Conservation (phyloP, 768 basidiomycete genomes). For the Phanerochaete carnosa region DNA sequence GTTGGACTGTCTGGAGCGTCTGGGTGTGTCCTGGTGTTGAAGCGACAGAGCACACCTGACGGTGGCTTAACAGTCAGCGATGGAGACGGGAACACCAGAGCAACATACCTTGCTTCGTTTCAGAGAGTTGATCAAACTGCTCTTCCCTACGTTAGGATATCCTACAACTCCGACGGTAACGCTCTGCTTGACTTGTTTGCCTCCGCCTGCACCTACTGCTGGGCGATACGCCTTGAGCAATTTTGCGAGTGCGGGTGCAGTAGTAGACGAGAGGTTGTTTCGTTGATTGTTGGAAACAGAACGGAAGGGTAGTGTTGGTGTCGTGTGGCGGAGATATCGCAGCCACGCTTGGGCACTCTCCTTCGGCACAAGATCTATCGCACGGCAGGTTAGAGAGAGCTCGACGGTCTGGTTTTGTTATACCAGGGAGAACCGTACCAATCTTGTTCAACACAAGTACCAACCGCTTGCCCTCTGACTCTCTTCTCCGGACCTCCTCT, state of each 20-base stretch:
- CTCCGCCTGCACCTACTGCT: conserved; percentile 21
- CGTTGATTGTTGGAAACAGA: conserved; percentile 75
- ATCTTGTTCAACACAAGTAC: conserved; percentile 97
- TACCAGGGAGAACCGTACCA: conserved; percentile 46
- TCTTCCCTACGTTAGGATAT: conserved; percentile 97
- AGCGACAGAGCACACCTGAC: conserved; percentile 86
- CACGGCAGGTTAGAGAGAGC: neutral
- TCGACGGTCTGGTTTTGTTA: neutral
- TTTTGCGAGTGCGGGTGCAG: conserved; percentile 73
- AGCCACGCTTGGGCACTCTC: conserved; percentile 90
- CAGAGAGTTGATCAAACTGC: conserved; percentile 88
- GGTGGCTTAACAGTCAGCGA: neutral
- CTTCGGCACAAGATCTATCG: conserved; percentile 83
- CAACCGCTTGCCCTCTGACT: conserved; percentile 86
- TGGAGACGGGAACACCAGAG: neutral
- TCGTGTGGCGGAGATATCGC: conserved; percentile 85
- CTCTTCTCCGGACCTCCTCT: conserved; percentile 85
- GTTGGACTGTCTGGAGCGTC: conserved; percentile 84
- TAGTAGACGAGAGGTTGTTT: conserved; percentile 74
- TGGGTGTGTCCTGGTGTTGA: conserved; percentile 94
- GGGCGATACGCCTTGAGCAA: conserved; percentile 84
- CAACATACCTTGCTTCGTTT: conserved; percentile 72
- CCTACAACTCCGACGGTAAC: conserved; percentile 91
- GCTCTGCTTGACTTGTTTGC: conserved; percentile 42
- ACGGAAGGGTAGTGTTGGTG: conserved; percentile 91